Evolutionary conservation across 805 yeast species (phyloP), one percentile per base, ranked within the genome.

Genomic region (Vanderwaltozyma polyspora): DNA sequence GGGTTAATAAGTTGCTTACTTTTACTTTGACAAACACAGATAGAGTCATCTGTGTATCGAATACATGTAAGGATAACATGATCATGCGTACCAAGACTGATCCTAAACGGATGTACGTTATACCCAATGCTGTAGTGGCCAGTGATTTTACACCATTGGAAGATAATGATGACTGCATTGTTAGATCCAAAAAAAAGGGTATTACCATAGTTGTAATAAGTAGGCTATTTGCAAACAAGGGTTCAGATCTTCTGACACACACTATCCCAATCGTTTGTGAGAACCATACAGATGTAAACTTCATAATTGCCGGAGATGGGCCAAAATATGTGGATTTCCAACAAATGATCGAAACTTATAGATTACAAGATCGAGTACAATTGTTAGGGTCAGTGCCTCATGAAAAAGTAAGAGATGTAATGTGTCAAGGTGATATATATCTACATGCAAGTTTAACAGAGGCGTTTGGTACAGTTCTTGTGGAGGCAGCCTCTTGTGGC

Each of bases 401-500:
- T 54, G 97, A 91, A 53, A 78, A 81, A 45, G 98, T 91, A 7
- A 65, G 97, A 32, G 85, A 87, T 45, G 82, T 89, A 10, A 84
- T 91, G 94, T 76, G 86, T 5, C 72, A 76, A 42, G 99, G 98
- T 14, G 93, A 91, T 48, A 89, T 91, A 9, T 91, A 87, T 53
- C 59, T 91, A 19, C 97, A 91, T 57, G 87, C 98, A 0, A 78
- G 95, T 1, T 65, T 91, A 27, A 91, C 97, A 0, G 99, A 91
- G 55, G 98, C 97, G 0, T 91, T 91, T 60, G 99, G 99, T 3
- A 91, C 98, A 0, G 97, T 85, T 0, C 62, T 91, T 9, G 95
- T 91, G 0, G 99, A 91, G 54, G 99, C 99, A 0, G 98, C 96
- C 0, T 80, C 94, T 1, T 91, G 97, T 63, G 96, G 96, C 0